Conservation (phyloP, 352 stramenopile species). For the Pythium rhizo-oryzae region DNA sequence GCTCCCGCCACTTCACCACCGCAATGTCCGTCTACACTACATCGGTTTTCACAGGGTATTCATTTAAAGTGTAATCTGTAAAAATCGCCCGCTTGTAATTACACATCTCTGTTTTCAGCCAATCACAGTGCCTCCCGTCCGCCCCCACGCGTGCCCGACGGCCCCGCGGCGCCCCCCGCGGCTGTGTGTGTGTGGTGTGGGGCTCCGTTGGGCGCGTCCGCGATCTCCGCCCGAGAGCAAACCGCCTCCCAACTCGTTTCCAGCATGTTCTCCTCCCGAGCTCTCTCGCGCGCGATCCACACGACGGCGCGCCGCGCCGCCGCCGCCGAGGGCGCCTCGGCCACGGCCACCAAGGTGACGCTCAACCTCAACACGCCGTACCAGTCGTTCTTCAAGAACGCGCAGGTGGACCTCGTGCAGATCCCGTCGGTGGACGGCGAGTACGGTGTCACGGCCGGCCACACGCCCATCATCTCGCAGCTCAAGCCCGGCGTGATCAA, state of each 20-base stretch:
- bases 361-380: slow-evolving; percentile 86
- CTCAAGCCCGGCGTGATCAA: slow-evolving; percentile 96
- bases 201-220: not conserved
- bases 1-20: not conserved
- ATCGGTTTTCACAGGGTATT: not conserved
- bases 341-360: slow-evolving; percentile 80
- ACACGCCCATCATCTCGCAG: slow-evolving; percentile 97
- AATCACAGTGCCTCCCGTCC: not conserved
- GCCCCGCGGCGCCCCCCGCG: not conserved
- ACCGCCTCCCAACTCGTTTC: slow-evolving; percentile 2
- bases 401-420: slow-evolving; percentile 91
- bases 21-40: not conserved
- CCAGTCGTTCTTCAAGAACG: slow-evolving; percentile 81
- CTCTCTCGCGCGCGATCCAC: slow-evolving; percentile 61
- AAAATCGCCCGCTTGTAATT: slow-evolving; percentile 13
- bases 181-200: slow-evolving; percentile 1
- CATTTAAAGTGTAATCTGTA: not conserved
- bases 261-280: slow-evolving; percentile 58
- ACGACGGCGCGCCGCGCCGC: slow-evolving; percentile 58
- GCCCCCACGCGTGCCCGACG: not conserved
- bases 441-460: slow-evolving; percentile 97
- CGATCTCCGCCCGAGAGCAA: not conserved
- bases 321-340: slow-evolving; percentile 43
- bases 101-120: slow-evolving; percentile 9
- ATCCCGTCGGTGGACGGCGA: slow-evolving; percentile 95